Base-by-base conservation (phyloP, 305 asterid genomes). In the Rubia peregrina region DNA sequence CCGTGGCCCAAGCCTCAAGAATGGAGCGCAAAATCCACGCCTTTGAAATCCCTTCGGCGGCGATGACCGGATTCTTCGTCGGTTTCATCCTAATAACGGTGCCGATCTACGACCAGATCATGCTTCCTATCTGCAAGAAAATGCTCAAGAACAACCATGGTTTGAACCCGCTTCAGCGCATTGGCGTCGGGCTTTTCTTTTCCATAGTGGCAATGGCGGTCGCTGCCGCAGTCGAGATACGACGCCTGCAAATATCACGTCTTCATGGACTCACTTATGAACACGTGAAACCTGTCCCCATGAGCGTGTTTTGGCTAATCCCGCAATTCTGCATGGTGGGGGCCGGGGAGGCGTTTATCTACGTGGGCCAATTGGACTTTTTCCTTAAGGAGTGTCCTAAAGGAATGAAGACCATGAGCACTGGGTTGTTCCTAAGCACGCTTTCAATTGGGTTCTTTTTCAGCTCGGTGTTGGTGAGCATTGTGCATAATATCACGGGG, bases 361-460 rank as follows among this genome's bases (percentile, higher is more conserved):
- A 90, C 69, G 86, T 88, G 6, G 98, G 98, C 5, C 98, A 93
- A 49, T 91, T 93, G 2, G 96, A 91, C 74, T 93, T 93, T 71
- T 93, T 90, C 80, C 62, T 89, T 0, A 78, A 88, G 4, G 97
- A 90, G 57, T 91, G 94, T 5, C 97, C 98, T 0, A 85, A 86
- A 70, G 94, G 98, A 4, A 90, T 88, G 98, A 93, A 90, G 59
- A 86, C 97, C 0, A 89, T 93, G 85, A 89, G 96, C 75, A 90
- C 97, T 0, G 78, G 78, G 0, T 49, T 74, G 19, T 89, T 91
- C 38, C 46, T 91, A 1, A 91, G 96, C 70, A 89, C 92, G 7
- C 80, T 91, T 16, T 84, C 98, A 8, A 33, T 92, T 8, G 98
- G 98, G 62, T 90, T 85, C 69, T 92, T 90, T 68, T 64, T 90